Evolutionary conservation across 345 rosid species (phyloP).

Genomic region (Ailanthus altissimus): DNA sequence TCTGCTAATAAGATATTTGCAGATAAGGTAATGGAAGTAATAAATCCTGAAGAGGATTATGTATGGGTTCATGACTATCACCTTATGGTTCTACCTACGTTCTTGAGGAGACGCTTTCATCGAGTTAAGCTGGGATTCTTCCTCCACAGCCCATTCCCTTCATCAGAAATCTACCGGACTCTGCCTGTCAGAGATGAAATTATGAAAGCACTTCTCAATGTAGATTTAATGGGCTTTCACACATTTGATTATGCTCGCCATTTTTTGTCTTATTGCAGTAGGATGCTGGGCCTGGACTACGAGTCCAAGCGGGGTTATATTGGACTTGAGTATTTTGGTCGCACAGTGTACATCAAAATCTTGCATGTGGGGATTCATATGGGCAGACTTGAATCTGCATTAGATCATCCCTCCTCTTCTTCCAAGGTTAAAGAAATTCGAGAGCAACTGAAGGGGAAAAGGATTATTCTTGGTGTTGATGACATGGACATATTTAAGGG

Average conservation of each 20-base stretch:
- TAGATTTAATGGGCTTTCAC: slow-evolving; percentile 53
- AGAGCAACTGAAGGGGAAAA: slow-evolving; percentile 38
- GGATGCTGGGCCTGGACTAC: slow-evolving; percentile 51
- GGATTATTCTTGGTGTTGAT: slow-evolving; percentile 42
- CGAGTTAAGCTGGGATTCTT: slow-evolving; percentile 55
- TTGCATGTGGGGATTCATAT: slow-evolving; percentile 52
- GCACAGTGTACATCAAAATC: slow-evolving; percentile 48
- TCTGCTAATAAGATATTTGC: slow-evolving; percentile 54
- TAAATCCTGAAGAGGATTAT: slow-evolving; percentile 45
- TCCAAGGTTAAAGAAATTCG: slow-evolving; percentile 44
- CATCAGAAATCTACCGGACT: slow-evolving; percentile 51
- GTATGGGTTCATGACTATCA: slow-evolving; percentile 63
- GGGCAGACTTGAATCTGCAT: slow-evolving; percentile 47
- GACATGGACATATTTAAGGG: slow-evolving; percentile 64
- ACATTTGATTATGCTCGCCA: slow-evolving; percentile 56
- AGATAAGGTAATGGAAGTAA: slow-evolving; percentile 46
- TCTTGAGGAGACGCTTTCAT: slow-evolving; percentile 44
- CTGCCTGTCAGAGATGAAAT: slow-evolving; percentile 49
- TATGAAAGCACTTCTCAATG: slow-evolving; percentile 44
- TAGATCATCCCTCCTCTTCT: slow-evolving; percentile 46
- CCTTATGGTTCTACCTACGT: slow-evolving; percentile 50
- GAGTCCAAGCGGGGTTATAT: slow-evolving; percentile 55
- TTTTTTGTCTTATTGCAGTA: slow-evolving; percentile 51
- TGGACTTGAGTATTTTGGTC: slow-evolving; percentile 52
- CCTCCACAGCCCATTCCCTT: slow-evolving; percentile 55